These are phyloP conservation scores for Penicillium italicum DNA, from an alignment of 2,329 filamentous ascomycete species.

Conservation along the genomic window DNA sequence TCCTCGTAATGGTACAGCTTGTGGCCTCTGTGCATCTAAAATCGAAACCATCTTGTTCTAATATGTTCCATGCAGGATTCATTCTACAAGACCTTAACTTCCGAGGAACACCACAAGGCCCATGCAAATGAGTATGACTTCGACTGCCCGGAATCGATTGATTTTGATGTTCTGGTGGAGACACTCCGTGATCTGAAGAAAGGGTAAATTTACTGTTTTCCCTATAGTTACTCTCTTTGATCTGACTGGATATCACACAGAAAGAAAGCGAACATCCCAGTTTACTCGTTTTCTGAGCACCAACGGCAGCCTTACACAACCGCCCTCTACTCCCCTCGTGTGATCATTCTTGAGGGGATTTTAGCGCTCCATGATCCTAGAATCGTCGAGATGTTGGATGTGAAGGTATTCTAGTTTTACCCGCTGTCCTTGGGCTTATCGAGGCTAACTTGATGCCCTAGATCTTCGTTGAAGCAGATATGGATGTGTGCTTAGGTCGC, in stretches of 20 bases:
- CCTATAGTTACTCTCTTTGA: neutral
- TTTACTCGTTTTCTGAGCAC: constrained; percentile 95
- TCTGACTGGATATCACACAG: constrained; percentile 20
- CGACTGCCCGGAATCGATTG: constrained; percentile 88
- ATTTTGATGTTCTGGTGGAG: constrained; percentile 84
- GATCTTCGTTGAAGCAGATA: constrained; percentile 96
- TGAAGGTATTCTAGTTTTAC: constrained; percentile 61
- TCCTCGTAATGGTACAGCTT: constrained; percentile 79
- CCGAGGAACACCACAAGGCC: constrained; percentile 73
- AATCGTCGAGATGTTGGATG: constrained; percentile 81
- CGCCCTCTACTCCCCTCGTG: constrained; percentile 92
- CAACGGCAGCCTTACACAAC: constrained; percentile 74
- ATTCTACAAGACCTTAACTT: constrained; percentile 86
- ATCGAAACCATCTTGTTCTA: neutral
- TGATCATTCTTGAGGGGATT: constrained; percentile 92
- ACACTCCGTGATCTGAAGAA: constrained; percentile 79
- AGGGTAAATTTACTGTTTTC: constrained; percentile 59
- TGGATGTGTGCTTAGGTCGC: constrained; percentile 86
- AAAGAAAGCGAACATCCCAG: constrained; percentile 71
- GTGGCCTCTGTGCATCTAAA: neutral
- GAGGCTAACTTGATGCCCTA: constrained; percentile 22
- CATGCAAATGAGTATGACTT: constrained; percentile 95
- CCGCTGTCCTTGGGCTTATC: neutral
- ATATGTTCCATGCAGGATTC: constrained; percentile 64
- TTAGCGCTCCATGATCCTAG: constrained; percentile 87